These are phyloP conservation scores for Colletotrichum brevisporum DNA, from an alignment of 2,329 filamentous ascomycete genomes.

Conservation along the genomic window DNA sequence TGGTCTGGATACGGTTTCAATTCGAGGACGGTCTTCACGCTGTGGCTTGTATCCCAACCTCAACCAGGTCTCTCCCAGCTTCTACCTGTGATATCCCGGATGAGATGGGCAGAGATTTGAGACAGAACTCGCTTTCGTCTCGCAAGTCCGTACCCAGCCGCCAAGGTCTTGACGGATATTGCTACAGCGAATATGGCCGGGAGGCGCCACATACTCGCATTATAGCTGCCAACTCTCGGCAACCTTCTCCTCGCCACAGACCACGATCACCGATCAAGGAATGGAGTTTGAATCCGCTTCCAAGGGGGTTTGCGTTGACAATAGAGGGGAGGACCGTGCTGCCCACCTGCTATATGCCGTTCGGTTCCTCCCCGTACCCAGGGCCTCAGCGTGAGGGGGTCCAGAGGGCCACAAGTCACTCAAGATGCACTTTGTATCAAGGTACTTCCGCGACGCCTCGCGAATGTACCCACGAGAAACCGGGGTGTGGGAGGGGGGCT, in stretches of 20 bases:
- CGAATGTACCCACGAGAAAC: neutral
- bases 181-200: neutral
- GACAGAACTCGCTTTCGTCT: no score
- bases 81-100: neutral
- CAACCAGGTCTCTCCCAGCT: no score
- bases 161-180: neutral
- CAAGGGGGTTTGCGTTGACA: slow-evolving; percentile 1
- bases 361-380: slow-evolving; percentile 34
- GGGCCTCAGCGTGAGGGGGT: neutral
- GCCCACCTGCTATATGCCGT: neutral
- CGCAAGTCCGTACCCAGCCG: neutral
- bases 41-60: slow-evolving; percentile 3
- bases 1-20: slow-evolving; percentile 10
- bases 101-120: no score
- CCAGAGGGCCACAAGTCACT: neutral
- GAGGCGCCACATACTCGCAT: neutral
- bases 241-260: neutral
- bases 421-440: neutral
- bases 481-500: slow-evolving; percentile 2
- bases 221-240: neutral
- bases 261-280: slow-evolving; percentile 19
- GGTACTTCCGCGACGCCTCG: slow-evolving; percentile 1
- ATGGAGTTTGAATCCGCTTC: neutral
- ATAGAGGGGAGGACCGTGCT: slow-evolving; percentile 8
- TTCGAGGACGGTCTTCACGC: neutral